Conservation (phyloP, 1,284 basidiomycete species). For the Gastroboletus turbinatus region DNA sequence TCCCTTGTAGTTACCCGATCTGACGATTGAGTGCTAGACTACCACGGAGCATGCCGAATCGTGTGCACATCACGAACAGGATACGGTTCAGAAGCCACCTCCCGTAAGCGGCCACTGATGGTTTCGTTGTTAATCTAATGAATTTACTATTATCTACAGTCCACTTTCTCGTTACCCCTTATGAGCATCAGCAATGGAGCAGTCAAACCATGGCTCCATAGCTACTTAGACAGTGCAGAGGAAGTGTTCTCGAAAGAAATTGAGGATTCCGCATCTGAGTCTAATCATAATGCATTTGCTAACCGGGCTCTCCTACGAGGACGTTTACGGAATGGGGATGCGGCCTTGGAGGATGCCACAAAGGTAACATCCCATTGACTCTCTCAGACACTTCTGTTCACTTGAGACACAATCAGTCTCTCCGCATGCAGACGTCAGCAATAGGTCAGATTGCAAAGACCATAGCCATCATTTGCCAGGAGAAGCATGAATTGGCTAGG, state of each 20-base stretch:
- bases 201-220: conserved; percentile 21
- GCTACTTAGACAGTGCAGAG: conserved; percentile 12
- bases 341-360: neutral
- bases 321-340: neutral
- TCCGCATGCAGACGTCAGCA: neutral
- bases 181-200: conserved; percentile 19
- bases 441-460: neutral
- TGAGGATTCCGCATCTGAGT: neutral
- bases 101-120: neutral
- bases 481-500: neutral
- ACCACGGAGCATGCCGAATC: neutral
- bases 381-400: neutral
- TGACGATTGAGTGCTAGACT: conserved; percentile 1
- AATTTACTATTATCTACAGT: neutral
- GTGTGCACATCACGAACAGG: conserved; percentile 8
- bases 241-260: conserved; percentile 15
- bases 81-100: neutral
- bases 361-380: neutral
- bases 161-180: conserved; percentile 14
- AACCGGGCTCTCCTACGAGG: conserved; percentile 10
- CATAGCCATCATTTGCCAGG: neutral
- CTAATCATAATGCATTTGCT: conserved; percentile 9
- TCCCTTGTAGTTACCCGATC: neutral
- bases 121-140: neutral
- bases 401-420: neutral